Evolutionary conservation across 192 early-diverging fungal genomes (phyloP).

Genomic region (Phycomyces blakesleeanus): DNA sequence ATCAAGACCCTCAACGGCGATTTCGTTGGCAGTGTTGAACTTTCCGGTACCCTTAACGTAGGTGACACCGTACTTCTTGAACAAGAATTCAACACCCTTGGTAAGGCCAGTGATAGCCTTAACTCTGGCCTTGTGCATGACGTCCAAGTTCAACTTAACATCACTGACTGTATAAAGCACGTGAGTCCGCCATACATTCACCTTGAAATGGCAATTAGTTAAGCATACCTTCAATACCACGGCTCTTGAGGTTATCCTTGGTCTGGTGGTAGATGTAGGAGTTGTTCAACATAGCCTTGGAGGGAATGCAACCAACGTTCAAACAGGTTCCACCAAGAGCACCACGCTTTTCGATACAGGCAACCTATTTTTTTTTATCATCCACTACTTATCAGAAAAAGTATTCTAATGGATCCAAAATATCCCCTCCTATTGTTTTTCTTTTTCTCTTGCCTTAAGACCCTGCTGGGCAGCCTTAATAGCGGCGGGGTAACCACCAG

Average conservation of each 20-base stretch:
- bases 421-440: background rate
- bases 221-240: slow-evolving; percentile 82
- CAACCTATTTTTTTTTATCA: slow-evolving; percentile 72
- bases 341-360: slow-evolving; percentile 95
- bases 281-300: slow-evolving; percentile 98
- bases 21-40: slow-evolving; percentile 72
- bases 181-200: background rate
- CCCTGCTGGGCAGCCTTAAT: slow-evolving; percentile 98
- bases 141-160: slow-evolving; percentile 78
- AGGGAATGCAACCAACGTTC: slow-evolving; percentile 99
- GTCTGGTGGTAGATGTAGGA: slow-evolving; percentile 95
- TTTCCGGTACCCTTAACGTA: slow-evolving; percentile 92
- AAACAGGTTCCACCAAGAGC: slow-evolving; percentile 96
- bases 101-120: slow-evolving; percentile 86
- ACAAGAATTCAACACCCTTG: slow-evolving; percentile 87
- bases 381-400: background rate
- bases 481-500: slow-evolving; percentile 97
- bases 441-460: slow-evolving; percentile 68
- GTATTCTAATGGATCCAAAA: too few relatives aligned
- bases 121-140: slow-evolving; percentile 90
- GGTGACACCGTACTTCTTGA: slow-evolving; percentile 98
- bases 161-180: slow-evolving; percentile 55
- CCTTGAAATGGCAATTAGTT: background rate
- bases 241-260: slow-evolving; percentile 83
- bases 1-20: slow-evolving; percentile 77